Evolutionary conservation across 148 eudicot species (phyloP), one percentile per base, ranked within the genome.

Genomic region (Heliosperma pusillum): DNA sequence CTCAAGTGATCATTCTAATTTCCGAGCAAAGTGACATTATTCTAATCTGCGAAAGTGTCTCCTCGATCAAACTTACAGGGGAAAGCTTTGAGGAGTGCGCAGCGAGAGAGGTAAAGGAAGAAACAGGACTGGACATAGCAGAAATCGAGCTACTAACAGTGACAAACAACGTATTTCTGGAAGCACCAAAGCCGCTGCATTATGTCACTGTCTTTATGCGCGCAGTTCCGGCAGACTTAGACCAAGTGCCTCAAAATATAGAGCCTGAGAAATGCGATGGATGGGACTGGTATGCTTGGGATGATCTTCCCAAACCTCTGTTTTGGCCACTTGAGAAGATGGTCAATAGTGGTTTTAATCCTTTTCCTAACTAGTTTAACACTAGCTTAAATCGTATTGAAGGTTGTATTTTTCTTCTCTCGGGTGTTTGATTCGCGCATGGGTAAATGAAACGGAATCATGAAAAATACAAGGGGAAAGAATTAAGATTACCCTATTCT

Each of bases 1-100:
- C 42, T 36, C 42, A 36, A 36, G 42, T 36, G 42, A 6, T 7
- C 9, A 36, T 36, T 7, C 42, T 6, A 36, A 6, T 36, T 36
- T 36, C 42, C 42, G 42, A n/a, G n/a, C n/a, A n/a, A n/a, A n/a
- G n/a, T n/a, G n/a, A n/a, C n/a, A n/a, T n/a, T n/a, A n/a, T n/a
- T n/a, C n/a, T n/a, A n/a, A n/a, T n/a, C n/a, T n/a, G n/a, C n/a
- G n/a, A n/a, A n/a, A n/a, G n/a, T n/a, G n/a, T n/a, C n/a, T n/a
- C n/a, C n/a, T n/a, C 6, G 40, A 33, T 33, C 42, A 36, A 59
- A 5, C 0, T 42, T 47, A 4, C 24, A 93, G 98, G 98, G 56
- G 98, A 93, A 82, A 91, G 85, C 80, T 93, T 93, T 74, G 95
- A 93, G 80, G 90, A 89, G 82, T 93, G 98, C 71, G 95, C 98